phyloP scores from a whole-genome alignment of 2,329 filamentous ascomycete species.

The Clonostachys chloroleuca region DNA sequence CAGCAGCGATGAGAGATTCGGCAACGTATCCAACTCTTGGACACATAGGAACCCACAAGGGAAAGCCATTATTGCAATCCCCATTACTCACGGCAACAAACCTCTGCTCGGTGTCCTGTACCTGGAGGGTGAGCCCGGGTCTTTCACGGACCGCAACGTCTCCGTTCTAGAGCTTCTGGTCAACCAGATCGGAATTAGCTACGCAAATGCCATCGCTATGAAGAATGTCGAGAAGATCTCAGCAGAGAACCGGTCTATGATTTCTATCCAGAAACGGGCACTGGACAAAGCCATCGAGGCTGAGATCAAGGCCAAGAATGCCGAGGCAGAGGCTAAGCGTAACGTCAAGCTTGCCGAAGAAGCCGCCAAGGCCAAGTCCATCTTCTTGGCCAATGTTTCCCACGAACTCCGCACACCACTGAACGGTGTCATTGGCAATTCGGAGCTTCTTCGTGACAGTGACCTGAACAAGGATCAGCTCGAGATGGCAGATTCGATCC shows the following conservation, averaged over 20 bases:
- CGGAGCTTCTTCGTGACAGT: constrained; percentile 76
- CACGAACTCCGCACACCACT: constrained; percentile 80
- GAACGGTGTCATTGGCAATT: constrained; percentile 86
- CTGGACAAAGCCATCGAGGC: constrained; percentile 68
- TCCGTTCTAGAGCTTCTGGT: constrained; percentile 67
- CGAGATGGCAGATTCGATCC: constrained; percentile 84
- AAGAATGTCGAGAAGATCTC: constrained; percentile 74
- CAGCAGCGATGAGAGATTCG: constrained; percentile 71
- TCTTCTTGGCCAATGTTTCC: constrained; percentile 76
- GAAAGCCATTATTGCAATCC: constrained; percentile 74
- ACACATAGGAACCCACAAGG: constrained; percentile 63
- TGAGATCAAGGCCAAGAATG: constrained; percentile 71
- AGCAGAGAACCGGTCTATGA: constrained; percentile 74
- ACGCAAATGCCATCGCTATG: constrained; percentile 63
- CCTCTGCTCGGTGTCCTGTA: constrained; percentile 71
- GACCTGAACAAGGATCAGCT: constrained; percentile 70
- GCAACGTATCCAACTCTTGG: constrained; percentile 69
- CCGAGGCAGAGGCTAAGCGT: constrained; percentile 70
- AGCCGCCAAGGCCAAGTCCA: constrained; percentile 77
- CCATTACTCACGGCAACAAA: constrained; percentile 71
- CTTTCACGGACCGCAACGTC: constrained; percentile 71
- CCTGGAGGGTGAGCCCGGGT: constrained; percentile 68
- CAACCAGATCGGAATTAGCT: constrained; percentile 73
- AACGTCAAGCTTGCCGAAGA: constrained; percentile 81
- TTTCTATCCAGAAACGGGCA: constrained; percentile 70